Base-by-base conservation (phyloP, 192 early-diverging fungal species). In the Backusella tuberculispora region DNA sequence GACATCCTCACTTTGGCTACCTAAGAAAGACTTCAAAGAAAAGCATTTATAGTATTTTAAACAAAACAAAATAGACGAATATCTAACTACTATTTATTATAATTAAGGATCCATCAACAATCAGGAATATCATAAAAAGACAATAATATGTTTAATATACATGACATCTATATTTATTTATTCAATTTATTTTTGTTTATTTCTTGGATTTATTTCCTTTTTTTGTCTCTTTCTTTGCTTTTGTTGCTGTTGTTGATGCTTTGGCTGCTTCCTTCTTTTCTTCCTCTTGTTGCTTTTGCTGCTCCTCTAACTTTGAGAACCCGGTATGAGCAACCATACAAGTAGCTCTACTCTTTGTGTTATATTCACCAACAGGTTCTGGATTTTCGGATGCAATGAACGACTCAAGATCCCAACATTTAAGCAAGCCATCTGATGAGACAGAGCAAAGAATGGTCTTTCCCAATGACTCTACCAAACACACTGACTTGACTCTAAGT, bases 361-460 rank as follows among this genome's bases (percentile, higher is more conserved):
- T 85, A 74, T 89, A 91, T 34, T 77, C 76, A 26, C 84, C 84
- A 65, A 91, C 64, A 0, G 86, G 81, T 50, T 63, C 66, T 0
- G 75, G 48, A 0, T 46, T 43, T 29, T 74, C 71, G 6, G 73
- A 65, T 13, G 40, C 44, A 8, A 85, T 69, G 17, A 69, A 72
- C 24, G 77, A 78, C 50, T 85, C 84, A 56, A 93, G 47, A 74
- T 87, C 87, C 93, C 93, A 95, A 37, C 84, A 78, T 74, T 90
- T 89, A 65, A 95, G 86, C 0, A 81, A 67, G 53, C 93, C 93
- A 75, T 95, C 92, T 0, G 93, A 92, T 0, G 93, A 94, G 21
- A 86, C 84, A 47, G 91, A 86, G 14, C 81, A 76, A 10, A 91
- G 66, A 4, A 92, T 50, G 68, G 53, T 65, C 7, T 72, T 69